A percentile compares a stretch with the other conserved stretches of the same genome.
Conservation (phyloP, 768 basidiomycete species). For the button mushroom (Agaricus bisporus) region DNA sequence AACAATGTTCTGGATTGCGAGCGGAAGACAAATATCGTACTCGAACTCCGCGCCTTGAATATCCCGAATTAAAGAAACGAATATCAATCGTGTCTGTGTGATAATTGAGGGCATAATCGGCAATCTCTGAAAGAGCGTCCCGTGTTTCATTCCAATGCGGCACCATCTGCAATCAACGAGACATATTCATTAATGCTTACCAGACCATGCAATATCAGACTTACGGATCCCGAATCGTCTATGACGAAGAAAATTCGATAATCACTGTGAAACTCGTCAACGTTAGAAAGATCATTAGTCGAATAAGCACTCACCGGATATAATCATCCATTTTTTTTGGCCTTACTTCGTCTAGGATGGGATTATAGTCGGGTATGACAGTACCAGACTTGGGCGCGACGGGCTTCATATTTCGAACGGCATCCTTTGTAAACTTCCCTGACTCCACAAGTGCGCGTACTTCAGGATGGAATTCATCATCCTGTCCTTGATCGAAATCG, state of each 20-base stretch:
- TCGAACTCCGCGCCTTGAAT: neutral
- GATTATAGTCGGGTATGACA: constrained; percentile 9
- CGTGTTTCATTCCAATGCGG: constrained; percentile 20
- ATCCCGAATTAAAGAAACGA: constrained; percentile 20
- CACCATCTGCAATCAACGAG: constrained; percentile 13
- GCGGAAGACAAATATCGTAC: neutral
- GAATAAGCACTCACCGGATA: constrained; percentile 1
- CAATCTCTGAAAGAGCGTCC: constrained; percentile 23
- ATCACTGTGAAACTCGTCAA: constrained; percentile 13
- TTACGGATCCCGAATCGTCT: constrained; percentile 25
- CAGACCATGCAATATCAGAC: neutral
- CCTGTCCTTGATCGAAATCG: neutral
- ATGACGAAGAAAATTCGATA: constrained; percentile 23
- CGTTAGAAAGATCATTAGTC: too few relatives aligned
- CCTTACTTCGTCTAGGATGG: constrained; percentile 2
- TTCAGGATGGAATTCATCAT: neutral
- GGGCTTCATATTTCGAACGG: neutral
- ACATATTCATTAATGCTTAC: neutral
- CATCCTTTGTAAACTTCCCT: neutral
- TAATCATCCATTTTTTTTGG: constrained; percentile 12
- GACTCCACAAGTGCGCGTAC: neutral
- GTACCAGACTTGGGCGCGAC: neutral
- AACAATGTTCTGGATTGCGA: neutral
- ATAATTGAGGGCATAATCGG: constrained; percentile 21
- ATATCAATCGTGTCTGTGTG: constrained; percentile 20